Percentiles rank a stretch among this genome's conserved stretches.
phyloP scores from a whole-genome alignment of 192 early-diverging fungal genomes.

The Oehlia diaphana region DNA sequence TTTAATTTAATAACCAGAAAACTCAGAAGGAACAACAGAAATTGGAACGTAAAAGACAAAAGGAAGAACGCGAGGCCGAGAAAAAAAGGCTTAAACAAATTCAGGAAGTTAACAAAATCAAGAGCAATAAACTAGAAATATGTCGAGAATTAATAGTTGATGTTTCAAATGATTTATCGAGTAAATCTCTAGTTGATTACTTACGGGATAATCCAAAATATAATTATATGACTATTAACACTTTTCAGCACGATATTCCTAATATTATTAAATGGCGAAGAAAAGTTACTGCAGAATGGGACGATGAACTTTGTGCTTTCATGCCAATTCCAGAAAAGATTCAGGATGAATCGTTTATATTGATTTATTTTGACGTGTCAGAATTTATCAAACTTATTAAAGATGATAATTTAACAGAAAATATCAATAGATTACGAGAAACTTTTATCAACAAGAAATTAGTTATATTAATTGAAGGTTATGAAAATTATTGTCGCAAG shows the following conservation, averaged over 20 bases:
- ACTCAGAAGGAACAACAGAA: constrained; percentile 9
- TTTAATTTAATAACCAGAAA: constrained; percentile 1
- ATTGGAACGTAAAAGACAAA: constrained; percentile 19
- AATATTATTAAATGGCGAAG: constrained; percentile 40
- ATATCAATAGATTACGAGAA: constrained; percentile 20
- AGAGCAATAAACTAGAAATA: constrained; percentile 26
- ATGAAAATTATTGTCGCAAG: constrained; percentile 38
- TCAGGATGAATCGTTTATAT: constrained; percentile 29
- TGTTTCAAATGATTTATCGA: constrained; percentile 32
- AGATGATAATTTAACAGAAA: constrained; percentile 2
- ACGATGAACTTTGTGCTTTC: constrained; percentile 31
- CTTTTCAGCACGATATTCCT: neutral
- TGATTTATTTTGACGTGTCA: constrained; percentile 28
- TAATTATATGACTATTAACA: constrained; percentile 13
- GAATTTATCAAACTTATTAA: constrained; percentile 29
- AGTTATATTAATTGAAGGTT: constrained; percentile 41
- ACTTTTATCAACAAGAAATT: constrained; percentile 21
- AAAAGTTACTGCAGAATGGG: constrained; percentile 34
- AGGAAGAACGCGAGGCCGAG: constrained; percentile 32
- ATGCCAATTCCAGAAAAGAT: constrained; percentile 33
- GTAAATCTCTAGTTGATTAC: constrained; percentile 22
- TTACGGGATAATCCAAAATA: constrained; percentile 25
- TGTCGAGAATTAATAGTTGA: constrained; percentile 42
- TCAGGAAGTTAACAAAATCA: constrained; percentile 37
- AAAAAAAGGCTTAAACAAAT: constrained; percentile 28